phyloP scores from a whole-genome alignment of 495 filamentous ascomycete species.

The Lichina pygmaea region DNA sequence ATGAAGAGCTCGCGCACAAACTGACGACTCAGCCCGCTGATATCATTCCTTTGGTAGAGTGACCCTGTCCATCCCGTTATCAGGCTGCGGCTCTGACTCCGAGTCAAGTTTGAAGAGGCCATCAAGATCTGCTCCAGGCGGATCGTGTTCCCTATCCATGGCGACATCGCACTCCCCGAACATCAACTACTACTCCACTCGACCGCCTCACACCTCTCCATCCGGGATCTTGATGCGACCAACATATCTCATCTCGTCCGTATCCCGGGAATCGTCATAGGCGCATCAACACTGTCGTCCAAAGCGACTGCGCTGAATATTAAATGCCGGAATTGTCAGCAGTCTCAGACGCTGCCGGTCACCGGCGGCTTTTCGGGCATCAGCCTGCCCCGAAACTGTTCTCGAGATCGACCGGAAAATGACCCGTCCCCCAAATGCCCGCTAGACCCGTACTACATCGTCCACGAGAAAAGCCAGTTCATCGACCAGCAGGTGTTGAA shows the following conservation, averaged over 20 bases:
- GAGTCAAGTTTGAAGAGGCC: conserved; percentile 58
- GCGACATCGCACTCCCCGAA: conserved; percentile 44
- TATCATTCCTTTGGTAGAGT: conserved; percentile 63
- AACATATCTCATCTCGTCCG: conserved; percentile 87
- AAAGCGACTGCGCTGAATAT: conserved; percentile 74
- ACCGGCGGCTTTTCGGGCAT: conserved; percentile 68
- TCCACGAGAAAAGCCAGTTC: conserved; percentile 85
- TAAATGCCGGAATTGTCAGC: conserved; percentile 69
- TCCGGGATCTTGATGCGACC: conserved; percentile 76
- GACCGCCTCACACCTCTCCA: conserved; percentile 65
- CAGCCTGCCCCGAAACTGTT: conserved; percentile 55
- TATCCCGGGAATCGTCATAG: conserved; percentile 93
- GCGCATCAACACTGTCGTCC: conserved; percentile 84
- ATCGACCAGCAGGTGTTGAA: conserved; percentile 98
- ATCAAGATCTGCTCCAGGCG: conserved; percentile 73
- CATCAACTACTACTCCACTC: conserved; percentile 95
- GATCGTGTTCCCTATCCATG: conserved; percentile 61
- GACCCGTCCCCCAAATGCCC: conserved; percentile 46
- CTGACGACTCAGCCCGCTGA: conserved; percentile 77
- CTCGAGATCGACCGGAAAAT: conserved; percentile 28
- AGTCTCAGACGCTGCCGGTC: conserved; percentile 42
- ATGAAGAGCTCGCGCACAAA: conserved; percentile 83
- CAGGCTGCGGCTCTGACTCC: conserved; percentile 2
- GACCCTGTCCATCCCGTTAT: not conserved
- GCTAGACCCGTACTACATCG: conserved; percentile 80